Percentiles rank a stretch among this genome's conserved stretches.
Evolutionary conservation across 2,329 filamentous ascomycete genomes (phyloP).

Genomic region (Atkinsonella texensis): DNA sequence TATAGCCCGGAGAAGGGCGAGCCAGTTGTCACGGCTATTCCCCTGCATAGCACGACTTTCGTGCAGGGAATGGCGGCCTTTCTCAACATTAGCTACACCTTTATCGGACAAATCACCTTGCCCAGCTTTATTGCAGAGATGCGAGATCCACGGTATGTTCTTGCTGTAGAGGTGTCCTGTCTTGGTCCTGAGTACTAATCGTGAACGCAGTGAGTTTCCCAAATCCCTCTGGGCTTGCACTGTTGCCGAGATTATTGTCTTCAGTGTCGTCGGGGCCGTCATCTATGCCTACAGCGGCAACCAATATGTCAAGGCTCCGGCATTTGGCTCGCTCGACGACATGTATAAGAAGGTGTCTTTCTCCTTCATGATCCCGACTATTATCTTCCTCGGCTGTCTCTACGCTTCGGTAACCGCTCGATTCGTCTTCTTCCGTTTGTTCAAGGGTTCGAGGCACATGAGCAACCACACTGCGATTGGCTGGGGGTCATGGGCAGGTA

Average conservation of each 20-base stretch:
- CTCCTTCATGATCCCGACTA: conserved; percentile 89
- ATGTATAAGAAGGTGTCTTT: conserved; percentile 81
- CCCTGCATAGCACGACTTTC: conserved; percentile 61
- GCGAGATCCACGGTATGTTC: conserved; percentile 44
- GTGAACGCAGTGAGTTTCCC: conserved; percentile 61
- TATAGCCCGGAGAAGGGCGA: conserved; percentile 49
- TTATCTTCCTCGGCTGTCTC: conserved; percentile 83
- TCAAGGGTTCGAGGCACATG: conserved; percentile 69
- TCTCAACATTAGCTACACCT: conserved; percentile 91
- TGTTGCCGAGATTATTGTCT: conserved; percentile 75
- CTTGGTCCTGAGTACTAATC: conserved; percentile 4
- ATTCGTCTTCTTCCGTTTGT: conserved; percentile 85
- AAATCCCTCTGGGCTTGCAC: conserved; percentile 89
- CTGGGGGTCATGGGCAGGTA: conserved; percentile 67
- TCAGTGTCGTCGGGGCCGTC: conserved; percentile 68
- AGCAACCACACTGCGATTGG: conserved; percentile 68
- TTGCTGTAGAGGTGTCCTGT: no score
- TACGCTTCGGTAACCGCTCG: conserved; percentile 85
- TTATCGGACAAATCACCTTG: conserved; percentile 89
- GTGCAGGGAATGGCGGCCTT: conserved; percentile 77
- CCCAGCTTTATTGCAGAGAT: conserved; percentile 95
- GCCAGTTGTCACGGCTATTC: conserved; percentile 56
- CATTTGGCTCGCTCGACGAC: conserved; percentile 71
- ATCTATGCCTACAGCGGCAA: conserved; percentile 83
- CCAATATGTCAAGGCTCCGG: conserved; percentile 78